Conservation (phyloP, 2,329 filamentous ascomycete genomes). For the Epichloe scottii region DNA sequence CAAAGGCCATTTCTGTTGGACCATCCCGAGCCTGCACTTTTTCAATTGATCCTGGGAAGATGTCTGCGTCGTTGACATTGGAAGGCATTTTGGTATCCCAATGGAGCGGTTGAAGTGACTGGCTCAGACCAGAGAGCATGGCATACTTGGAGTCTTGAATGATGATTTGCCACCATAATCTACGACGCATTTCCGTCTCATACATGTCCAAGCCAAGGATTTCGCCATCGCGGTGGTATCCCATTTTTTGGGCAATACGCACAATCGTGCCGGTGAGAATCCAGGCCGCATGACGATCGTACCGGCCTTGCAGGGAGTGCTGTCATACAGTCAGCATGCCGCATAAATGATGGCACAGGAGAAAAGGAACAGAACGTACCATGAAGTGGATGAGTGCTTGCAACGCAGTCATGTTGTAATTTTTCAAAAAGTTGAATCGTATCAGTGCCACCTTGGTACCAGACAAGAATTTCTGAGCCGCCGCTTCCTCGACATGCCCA, state of each 20-base stretch:
- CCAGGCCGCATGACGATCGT: conserved; percentile 47
- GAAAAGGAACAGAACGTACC: conserved; percentile 21
- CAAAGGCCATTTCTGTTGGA: conserved; percentile 49
- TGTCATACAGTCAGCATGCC: conserved; percentile 14
- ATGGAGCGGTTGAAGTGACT: conserved; percentile 35
- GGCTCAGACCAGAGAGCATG: conserved; percentile 43
- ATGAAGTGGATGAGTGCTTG: conserved; percentile 48
- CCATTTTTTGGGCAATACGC: conserved; percentile 55
- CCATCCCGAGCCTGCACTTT: conserved; percentile 39
- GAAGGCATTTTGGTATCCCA: conserved; percentile 45
- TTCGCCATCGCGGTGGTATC: conserved; percentile 50
- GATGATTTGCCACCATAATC: conserved; percentile 55
- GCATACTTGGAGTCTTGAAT: conserved; percentile 45
- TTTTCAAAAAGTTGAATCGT: conserved; percentile 43
- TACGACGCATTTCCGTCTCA: conserved; percentile 54
- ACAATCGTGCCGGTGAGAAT: conserved; percentile 48
- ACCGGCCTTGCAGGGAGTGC: conserved; percentile 44
- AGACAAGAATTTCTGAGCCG: conserved; percentile 37
- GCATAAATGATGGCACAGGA: neutral
- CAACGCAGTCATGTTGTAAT: conserved; percentile 43
- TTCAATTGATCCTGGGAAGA: conserved; percentile 40
- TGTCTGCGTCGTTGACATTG: conserved; percentile 47
- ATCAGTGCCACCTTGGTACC: conserved; percentile 38
- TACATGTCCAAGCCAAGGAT: conserved; percentile 44
- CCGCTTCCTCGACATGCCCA: conserved; percentile 38